These are phyloP conservation scores for Odontarrhena argentea DNA, from an alignment of 345 rosid genomes.

Conservation along the genomic window DNA sequence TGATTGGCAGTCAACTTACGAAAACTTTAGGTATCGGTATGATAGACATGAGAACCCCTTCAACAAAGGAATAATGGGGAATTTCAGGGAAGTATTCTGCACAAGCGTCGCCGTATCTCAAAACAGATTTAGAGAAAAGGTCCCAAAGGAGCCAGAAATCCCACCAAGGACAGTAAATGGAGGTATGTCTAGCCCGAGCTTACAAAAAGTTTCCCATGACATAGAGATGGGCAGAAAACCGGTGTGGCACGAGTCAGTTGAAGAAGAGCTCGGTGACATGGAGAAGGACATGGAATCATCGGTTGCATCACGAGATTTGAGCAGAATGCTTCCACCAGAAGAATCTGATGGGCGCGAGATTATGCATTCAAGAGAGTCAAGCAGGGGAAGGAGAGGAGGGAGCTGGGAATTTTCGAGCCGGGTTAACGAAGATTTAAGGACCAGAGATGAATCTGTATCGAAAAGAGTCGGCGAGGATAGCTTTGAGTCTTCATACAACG, in stretches of 20 bases:
- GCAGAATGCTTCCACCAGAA: slow-evolving; percentile 69
- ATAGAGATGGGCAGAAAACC: slow-evolving; percentile 77
- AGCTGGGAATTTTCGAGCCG: slow-evolving; percentile 44
- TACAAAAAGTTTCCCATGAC: slow-evolving; percentile 55
- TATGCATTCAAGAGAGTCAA: slow-evolving; percentile 49
- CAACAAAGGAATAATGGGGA: slow-evolving; percentile 65
- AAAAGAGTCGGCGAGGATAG: slow-evolving; percentile 27
- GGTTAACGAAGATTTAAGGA: slow-evolving; percentile 34
- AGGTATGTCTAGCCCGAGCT: slow-evolving; percentile 46
- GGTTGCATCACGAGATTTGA: slow-evolving; percentile 56
- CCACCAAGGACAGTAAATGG: slow-evolving; percentile 53
- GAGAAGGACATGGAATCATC: slow-evolving; percentile 46
- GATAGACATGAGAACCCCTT: slow-evolving; percentile 69
- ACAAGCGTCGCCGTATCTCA: slow-evolving; percentile 65
- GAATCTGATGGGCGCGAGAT: slow-evolving; percentile 61
- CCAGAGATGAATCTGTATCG: slow-evolving; percentile 28
- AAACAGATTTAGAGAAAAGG: slow-evolving; percentile 78
- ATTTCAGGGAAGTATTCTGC: slow-evolving; percentile 75
- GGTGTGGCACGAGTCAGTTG: slow-evolving; percentile 54
- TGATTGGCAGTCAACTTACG: slow-evolving; percentile 80
- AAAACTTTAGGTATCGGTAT: slow-evolving; percentile 80
- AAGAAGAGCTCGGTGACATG: slow-evolving; percentile 41
- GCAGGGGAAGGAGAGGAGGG: slow-evolving; percentile 45
- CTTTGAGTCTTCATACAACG: slow-evolving; percentile 34
- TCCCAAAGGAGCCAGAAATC: slow-evolving; percentile 51